These are phyloP conservation scores for Hyphopichia fennica DNA, from an alignment of 1,139 yeast genomes.

Conservation along the genomic window DNA sequence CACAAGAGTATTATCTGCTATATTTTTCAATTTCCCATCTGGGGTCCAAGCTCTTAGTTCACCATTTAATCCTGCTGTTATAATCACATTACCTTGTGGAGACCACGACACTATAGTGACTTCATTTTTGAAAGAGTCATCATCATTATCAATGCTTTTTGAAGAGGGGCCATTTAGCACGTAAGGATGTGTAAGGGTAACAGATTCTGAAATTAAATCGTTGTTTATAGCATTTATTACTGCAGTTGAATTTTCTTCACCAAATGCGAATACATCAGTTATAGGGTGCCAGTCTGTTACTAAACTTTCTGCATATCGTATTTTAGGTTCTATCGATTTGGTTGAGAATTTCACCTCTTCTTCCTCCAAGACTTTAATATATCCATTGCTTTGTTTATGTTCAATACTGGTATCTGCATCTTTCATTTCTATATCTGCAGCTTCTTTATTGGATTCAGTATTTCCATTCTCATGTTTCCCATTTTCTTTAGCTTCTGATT, in stretches of 20 bases:
- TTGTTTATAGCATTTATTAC: slow-evolving; percentile 35
- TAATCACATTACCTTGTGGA: slow-evolving; percentile 54
- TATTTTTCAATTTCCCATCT: slow-evolving; percentile 63
- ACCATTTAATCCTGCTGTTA: slow-evolving; percentile 62
- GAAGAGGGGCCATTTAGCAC: slow-evolving; percentile 8
- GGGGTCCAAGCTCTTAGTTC: slow-evolving; percentile 70
- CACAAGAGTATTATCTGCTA: slow-evolving; percentile 25
- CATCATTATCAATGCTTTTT: slow-evolving; percentile 2
- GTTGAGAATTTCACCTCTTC: slow-evolving; percentile 21
- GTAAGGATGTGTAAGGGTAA: slow-evolving; percentile 34
- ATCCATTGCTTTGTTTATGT: slow-evolving; percentile 1
- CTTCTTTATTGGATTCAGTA: neutral
- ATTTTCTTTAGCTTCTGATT: slow-evolving; percentile 13
- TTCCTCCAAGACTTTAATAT: slow-evolving; percentile 4
- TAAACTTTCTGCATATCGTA: slow-evolving; percentile 28
- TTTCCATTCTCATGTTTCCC: slow-evolving; percentile 2
- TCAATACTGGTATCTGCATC: slow-evolving; percentile 8
- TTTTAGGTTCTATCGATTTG: slow-evolving; percentile 17
- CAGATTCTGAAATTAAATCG: slow-evolving; percentile 33
- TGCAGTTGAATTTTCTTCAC: slow-evolving; percentile 34
- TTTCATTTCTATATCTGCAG: slow-evolving; percentile 17
- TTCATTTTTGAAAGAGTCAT: slow-evolving; percentile 16
- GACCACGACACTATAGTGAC: slow-evolving; percentile 60
- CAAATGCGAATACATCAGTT: slow-evolving; percentile 39
- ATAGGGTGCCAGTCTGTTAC: slow-evolving; percentile 43